These are phyloP conservation scores for Starmera stellimalicola DNA, from an alignment of 1,139 yeast genomes.

Conservation along the genomic window DNA sequence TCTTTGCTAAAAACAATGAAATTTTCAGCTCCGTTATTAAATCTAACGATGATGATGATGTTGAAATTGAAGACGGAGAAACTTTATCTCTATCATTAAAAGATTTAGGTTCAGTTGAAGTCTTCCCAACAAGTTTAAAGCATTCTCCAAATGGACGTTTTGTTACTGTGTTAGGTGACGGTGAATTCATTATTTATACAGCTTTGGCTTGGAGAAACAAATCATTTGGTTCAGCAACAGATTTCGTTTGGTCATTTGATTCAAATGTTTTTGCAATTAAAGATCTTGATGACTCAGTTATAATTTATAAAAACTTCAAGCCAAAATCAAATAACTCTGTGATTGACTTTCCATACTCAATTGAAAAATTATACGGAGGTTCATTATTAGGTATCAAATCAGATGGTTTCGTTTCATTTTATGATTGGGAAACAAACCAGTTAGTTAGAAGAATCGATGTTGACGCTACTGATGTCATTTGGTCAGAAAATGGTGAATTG, in stretches of 20 bases:
- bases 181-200: slow-evolving; percentile 92
- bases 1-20: slow-evolving; percentile 82
- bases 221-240: slow-evolving; percentile 82
- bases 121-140: slow-evolving; percentile 75
- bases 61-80: slow-evolving; percentile 74
- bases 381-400: slow-evolving; percentile 73
- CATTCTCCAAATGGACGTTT: slow-evolving; percentile 98
- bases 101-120: slow-evolving; percentile 87
- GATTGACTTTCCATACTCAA: slow-evolving; percentile 62
- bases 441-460: slow-evolving; percentile 81
- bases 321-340: slow-evolving; percentile 48
- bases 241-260: slow-evolving; percentile 93
- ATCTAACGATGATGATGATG: slow-evolving; percentile 44
- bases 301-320: slow-evolving; percentile 76
- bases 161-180: slow-evolving; percentile 96
- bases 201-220: slow-evolving; percentile 98
- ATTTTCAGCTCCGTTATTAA: slow-evolving; percentile 78
- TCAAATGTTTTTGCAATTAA: slow-evolving; percentile 80
- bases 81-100: slow-evolving; percentile 64
- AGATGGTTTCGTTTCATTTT: slow-evolving; percentile 77
- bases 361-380: slow-evolving; percentile 82
- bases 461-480: slow-evolving; percentile 66
- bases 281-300: slow-evolving; percentile 56
- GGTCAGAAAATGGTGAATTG: slow-evolving; percentile 93
- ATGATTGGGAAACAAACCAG: slow-evolving; percentile 86